Conservation (phyloP, 2,329 filamentous ascomycete species). For the Fusarium sp. region DNA sequence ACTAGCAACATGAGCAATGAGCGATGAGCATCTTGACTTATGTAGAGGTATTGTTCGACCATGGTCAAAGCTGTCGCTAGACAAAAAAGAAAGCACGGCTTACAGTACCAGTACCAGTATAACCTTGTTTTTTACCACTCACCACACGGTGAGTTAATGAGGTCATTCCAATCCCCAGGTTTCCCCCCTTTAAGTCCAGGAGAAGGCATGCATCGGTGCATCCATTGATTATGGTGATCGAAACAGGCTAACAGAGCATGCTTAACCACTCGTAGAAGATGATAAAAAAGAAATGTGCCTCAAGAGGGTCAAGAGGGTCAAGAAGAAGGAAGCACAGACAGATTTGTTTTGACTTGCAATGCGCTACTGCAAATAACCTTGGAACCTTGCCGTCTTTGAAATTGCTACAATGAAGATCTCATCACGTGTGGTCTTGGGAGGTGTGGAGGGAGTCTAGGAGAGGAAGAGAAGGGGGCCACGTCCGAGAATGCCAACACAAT, state of each 20-base stretch:
- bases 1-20: too few relatives aligned
- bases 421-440: conserved; percentile 40
- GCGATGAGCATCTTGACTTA: too few relatives aligned
- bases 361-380: conserved; percentile 33
- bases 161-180: conserved; percentile 42
- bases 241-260: conserved; percentile 8
- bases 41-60: not conserved
- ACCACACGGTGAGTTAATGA: conserved; percentile 27
- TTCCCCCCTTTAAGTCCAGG: conserved; percentile 22
- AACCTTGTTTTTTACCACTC: conserved; percentile 27
- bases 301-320: conserved; percentile 2
- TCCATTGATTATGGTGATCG: conserved; percentile 1
- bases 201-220: too few relatives aligned
- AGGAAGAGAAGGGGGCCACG: conserved; percentile 19
- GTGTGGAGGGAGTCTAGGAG: conserved; percentile 33
- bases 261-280: not conserved
- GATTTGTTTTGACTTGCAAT: conserved; percentile 10
- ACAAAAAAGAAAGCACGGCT: conserved; percentile 11
- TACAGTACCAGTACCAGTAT: conserved; percentile 12
- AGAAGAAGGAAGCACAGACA: conserved; percentile 8
- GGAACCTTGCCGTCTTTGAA: conserved; percentile 36
- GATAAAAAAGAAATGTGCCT: conserved; percentile 5
- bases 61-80: conserved; percentile 36
- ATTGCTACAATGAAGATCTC: conserved; percentile 47
- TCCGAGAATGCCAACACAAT: conserved; percentile 24